A percentile compares a stretch with the other conserved stretches of the same genome.
phyloP scores from a whole-genome alignment of 176 grass and related monocot genomes.

The Panicum miliaceum region DNA sequence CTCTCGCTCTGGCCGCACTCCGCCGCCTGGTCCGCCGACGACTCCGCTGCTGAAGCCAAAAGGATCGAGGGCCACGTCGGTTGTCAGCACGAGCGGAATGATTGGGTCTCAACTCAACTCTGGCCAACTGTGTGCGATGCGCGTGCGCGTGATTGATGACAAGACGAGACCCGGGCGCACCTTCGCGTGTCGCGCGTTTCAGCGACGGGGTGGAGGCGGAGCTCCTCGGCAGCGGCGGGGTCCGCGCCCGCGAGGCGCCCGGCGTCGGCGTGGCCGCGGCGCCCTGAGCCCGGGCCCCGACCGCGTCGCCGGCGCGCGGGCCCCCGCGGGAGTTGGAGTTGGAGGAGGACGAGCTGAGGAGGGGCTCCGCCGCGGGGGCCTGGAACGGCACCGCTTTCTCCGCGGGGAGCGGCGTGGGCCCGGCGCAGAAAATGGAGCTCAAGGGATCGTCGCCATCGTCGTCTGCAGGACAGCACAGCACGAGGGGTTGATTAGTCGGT shows the following conservation, averaged over 20 bases:
- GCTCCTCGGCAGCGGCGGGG: background rate
- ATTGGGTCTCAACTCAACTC: background rate
- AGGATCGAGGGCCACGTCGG: background rate
- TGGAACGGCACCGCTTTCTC: background rate
- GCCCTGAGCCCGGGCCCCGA: conserved; percentile 20
- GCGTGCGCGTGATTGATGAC: conserved; percentile 18
- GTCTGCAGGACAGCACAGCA: background rate
- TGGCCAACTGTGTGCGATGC: background rate
- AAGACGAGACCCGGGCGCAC: conserved; percentile 15
- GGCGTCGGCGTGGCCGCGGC: background rate
- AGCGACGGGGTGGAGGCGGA: conserved; percentile 17
- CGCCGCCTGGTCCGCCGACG: background rate
- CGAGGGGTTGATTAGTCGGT: background rate
- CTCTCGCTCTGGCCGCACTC: conserved; percentile 41
- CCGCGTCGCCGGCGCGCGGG: conserved; percentile 1
- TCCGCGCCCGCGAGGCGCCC: conserved; percentile 13
- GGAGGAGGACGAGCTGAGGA: conserved; percentile 60
- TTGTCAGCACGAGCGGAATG: background rate
- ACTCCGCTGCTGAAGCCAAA: no score
- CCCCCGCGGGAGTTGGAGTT: conserved; percentile 35
- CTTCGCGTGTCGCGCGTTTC: conserved; percentile 52
- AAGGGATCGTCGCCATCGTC: conserved; percentile 52
- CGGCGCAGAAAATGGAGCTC: conserved; percentile 57
- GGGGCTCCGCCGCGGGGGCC: conserved; percentile 46
- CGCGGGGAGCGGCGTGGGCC: conserved; percentile 30